These are phyloP conservation scores for Laguncularia racemosa DNA, from an alignment of 345 rosid genomes.

Conservation along the genomic window DNA sequence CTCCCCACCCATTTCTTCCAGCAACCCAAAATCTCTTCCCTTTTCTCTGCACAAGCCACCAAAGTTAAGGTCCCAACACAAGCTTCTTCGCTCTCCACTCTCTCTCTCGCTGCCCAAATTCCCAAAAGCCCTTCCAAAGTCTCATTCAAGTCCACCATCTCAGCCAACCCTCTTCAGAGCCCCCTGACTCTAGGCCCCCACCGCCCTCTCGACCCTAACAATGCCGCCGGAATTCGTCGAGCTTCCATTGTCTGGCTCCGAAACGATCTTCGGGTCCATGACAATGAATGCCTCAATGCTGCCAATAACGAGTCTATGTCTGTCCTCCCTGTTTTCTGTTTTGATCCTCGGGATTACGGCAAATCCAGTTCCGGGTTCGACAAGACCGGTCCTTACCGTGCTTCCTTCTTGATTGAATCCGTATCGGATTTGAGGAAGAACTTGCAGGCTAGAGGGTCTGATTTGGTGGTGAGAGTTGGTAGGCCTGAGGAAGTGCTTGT, in stretches of 20 bases:
- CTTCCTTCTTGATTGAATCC: constrained; percentile 77
- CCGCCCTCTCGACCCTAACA: constrained; percentile 85
- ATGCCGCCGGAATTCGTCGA: constrained; percentile 75
- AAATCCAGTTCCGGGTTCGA: constrained; percentile 86
- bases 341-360: constrained; percentile 91
- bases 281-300: constrained; percentile 77
- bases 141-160: constrained; percentile 75
- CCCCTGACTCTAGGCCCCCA: constrained; percentile 82
- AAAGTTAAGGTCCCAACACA: constrained; percentile 66
- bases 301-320: constrained; percentile 85
- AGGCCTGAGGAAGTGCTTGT: constrained; percentile 67
- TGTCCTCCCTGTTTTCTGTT: constrained; percentile 87
- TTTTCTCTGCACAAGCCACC: constrained; percentile 40
- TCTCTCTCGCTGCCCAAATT: constrained; percentile 28
- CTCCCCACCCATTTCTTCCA: constrained; percentile 43
- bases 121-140: constrained; percentile 23
- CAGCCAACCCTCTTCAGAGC: constrained; percentile 71
- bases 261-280: constrained; percentile 86
- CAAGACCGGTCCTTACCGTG: constrained; percentile 81
- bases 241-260: constrained; percentile 92
- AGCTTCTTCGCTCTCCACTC: constrained; percentile 46
- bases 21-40: constrained; percentile 36
- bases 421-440: constrained; percentile 88
- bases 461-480: constrained; percentile 85
- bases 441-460: constrained; percentile 87